Evolutionary conservation across 2,329 filamentous ascomycete genomes (phyloP), one percentile per base, ranked within the genome.

Genomic region (Cladosporium sp.): DNA sequence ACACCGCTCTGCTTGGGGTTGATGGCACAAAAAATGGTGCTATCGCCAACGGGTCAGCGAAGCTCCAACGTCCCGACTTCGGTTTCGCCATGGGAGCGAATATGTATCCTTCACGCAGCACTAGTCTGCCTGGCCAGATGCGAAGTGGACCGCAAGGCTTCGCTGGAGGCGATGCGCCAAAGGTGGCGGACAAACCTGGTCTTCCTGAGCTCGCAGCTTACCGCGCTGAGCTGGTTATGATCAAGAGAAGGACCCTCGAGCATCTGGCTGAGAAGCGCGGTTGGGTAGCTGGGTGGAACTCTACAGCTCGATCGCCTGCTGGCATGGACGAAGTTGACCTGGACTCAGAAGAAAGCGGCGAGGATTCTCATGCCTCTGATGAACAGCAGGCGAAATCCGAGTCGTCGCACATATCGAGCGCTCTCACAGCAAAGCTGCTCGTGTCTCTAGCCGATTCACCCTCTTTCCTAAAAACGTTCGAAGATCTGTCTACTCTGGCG

Each of bases 131-230:
- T 26, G 55, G 56, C 6, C 62, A n/a, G 26, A 14, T 31, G 4
- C 61, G 57, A 62, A 65, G 33, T 23, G 69, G 67, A 37, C 69
- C 70, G 21, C 68, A 68, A 3, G 66, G 67, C 26, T 69, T 67
- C 31, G 65, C 71, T 26, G 68, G 65, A 14, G 40, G 59, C 1
- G 69, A 63, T 23, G 26, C 31, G 7, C 28, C 53, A 8, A 67
- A 68, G 28, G 56, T 62, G 4, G 65, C 58, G 18, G 72, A 70
- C 21, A 66, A 74, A 16, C 74, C 77, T 33, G 74, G 94, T 0
- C 81, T 93, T 0, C 91, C 96, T 74, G 91, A 96, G 64, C 82
- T 98, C 28, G 91, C 93, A 40, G 91, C 91, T 53, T 88, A 88
- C 67, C 86, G 94, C 72, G 94, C 92, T 6, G 92, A 97, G 73